Evolutionary conservation across 345 rosid genomes (phyloP).

Genomic region (Aquilaria sinensis): DNA sequence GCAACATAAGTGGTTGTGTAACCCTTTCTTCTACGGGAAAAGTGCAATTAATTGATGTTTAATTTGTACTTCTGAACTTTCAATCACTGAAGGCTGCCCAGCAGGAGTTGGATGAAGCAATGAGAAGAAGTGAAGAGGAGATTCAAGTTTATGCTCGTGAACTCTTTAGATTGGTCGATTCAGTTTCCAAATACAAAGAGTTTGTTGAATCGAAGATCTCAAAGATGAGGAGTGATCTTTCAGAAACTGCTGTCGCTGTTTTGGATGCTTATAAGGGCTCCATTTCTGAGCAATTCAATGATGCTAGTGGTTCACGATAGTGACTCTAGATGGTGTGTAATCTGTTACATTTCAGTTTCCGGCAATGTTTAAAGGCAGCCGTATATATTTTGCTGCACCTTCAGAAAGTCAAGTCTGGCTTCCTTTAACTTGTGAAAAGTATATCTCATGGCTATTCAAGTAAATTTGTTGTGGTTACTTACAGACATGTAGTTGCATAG

Average conservation of each 20-base stretch:
- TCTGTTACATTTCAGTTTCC: neutral
- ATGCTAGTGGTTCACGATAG: neutral
- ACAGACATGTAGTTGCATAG: too few species aligned
- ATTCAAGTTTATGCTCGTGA: slow-evolving; percentile 42
- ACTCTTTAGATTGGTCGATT: slow-evolving; percentile 55
- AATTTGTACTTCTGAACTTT: neutral
- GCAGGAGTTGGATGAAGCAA: slow-evolving; percentile 51
- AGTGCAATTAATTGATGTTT: neutral
- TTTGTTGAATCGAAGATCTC: slow-evolving; percentile 45
- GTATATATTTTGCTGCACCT: too few species aligned
- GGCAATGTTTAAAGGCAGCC: too few species aligned
- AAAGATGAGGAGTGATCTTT: slow-evolving; percentile 41
- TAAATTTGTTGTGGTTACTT: too few species aligned
- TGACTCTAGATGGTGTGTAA: neutral
- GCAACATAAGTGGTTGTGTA: too few species aligned
- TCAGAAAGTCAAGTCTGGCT: too few species aligned
- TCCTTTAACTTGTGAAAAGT: too few species aligned
- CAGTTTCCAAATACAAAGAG: slow-evolving; percentile 63
- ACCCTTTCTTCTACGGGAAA: too few species aligned
- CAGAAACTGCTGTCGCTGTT: slow-evolving; percentile 41
- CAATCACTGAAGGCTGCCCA: slow-evolving; percentile 26
- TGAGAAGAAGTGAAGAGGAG: slow-evolving; percentile 49
- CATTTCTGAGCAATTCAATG: slow-evolving; percentile 22
- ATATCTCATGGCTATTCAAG: too few species aligned
- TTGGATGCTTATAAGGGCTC: slow-evolving; percentile 39